These are phyloP conservation scores for Rhizopogon vesiculosus DNA, from an alignment of 768 basidiomycete species.

Conservation along the genomic window DNA sequence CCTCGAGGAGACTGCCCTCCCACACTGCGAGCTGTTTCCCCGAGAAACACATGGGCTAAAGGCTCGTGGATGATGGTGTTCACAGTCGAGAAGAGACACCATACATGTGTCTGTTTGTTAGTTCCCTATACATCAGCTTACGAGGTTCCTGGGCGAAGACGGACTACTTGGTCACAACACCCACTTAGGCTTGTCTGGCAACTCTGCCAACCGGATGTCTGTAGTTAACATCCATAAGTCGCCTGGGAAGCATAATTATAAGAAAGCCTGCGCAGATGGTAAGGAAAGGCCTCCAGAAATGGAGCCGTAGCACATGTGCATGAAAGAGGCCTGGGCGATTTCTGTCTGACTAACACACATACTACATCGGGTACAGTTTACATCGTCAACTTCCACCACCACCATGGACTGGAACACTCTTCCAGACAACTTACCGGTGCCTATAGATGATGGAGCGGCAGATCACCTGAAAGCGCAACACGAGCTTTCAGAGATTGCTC, in stretches of 20 bases:
- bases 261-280: background rate
- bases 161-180: too few relatives aligned
- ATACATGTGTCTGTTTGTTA: background rate
- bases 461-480: constrained; percentile 7
- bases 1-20: constrained; percentile 32
- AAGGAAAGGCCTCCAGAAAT: background rate
- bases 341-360: background rate
- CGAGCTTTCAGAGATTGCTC: background rate
- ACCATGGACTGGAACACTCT: constrained; percentile 9
- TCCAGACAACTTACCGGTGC: constrained; percentile 9
- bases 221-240: background rate
- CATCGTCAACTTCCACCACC: background rate
- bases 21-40: background rate
- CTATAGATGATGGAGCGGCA: constrained; percentile 9
- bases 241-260: background rate
- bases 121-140: background rate
- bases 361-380: background rate
- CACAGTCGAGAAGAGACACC: background rate
- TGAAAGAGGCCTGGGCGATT: too few relatives aligned
- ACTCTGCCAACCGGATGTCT: background rate
- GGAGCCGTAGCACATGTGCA: background rate
- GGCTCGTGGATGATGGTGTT: background rate
- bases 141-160: background rate
- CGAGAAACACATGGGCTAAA: background rate
- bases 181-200: background rate